Percentiles rank a stretch among this genome's conserved stretches.
Conservation (phyloP, 768 basidiomycete genomes). For the Tricholoma sp. region DNA sequence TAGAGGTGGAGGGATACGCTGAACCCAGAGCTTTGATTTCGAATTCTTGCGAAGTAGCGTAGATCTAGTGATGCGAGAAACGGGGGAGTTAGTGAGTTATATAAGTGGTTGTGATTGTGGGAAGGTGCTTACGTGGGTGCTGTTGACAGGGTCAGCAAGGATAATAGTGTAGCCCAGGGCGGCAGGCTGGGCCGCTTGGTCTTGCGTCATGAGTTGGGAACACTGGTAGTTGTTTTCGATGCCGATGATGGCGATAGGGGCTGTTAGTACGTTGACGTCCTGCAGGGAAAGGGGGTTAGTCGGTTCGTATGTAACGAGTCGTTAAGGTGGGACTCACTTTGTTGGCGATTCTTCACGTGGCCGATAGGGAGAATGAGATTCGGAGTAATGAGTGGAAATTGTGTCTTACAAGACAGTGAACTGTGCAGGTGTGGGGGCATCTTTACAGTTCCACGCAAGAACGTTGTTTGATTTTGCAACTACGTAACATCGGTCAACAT, state of each 20-base stretch:
- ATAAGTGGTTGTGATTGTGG: neutral
- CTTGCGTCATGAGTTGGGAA: conserved; percentile 44
- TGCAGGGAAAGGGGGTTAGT: conserved; percentile 7
- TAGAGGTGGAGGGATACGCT: conserved; percentile 13
- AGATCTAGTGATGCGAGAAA: conserved; percentile 41
- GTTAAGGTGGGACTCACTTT: conserved; percentile 6
- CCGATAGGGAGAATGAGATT: conserved; percentile 1
- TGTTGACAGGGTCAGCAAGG: conserved; percentile 47
- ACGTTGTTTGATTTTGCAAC: conserved; percentile 54
- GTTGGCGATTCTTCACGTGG: conserved; percentile 37
- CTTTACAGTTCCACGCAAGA: conserved; percentile 54
- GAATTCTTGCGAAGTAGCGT: conserved; percentile 49
- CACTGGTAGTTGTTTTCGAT: conserved; percentile 53
- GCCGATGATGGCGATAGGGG: conserved; percentile 44
- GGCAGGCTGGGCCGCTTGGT: conserved; percentile 37
- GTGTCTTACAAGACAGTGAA: conserved; percentile 52
- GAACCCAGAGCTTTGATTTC: conserved; percentile 34
- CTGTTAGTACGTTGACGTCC: conserved; percentile 31
- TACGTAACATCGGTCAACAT: conserved; percentile 18
- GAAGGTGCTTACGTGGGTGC: conserved; percentile 39
- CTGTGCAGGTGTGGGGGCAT: conserved; percentile 23
- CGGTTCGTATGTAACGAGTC: too few relatives aligned
- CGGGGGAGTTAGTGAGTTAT: neutral
- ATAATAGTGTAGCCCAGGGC: conserved; percentile 45
- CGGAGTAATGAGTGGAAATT: conserved; percentile 4